Evolutionary conservation across 495 filamentous ascomycete species (phyloP).

Genomic region (Cetradonia linearis): DNA sequence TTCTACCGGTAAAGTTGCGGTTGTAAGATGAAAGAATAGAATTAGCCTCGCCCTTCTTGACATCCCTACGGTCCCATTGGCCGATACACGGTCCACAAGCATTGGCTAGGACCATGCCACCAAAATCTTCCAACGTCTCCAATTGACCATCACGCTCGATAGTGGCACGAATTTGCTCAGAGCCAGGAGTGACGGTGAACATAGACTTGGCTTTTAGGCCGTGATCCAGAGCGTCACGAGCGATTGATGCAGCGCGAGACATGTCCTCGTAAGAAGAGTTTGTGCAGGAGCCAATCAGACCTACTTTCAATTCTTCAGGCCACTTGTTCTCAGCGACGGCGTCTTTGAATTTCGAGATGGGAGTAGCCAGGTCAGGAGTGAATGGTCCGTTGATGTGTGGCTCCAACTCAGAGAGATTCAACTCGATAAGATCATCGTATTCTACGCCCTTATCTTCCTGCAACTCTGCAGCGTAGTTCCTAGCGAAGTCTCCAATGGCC

Average conservation of each 20-base stretch:
- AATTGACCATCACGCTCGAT: constrained; percentile 94
- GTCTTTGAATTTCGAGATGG: constrained; percentile 93
- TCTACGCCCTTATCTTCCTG: constrained; percentile 85
- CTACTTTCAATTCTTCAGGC: constrained; percentile 96
- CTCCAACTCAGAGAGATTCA: constrained; percentile 90
- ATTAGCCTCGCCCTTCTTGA: constrained; percentile 95
- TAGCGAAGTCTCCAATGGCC: constrained; percentile 82
- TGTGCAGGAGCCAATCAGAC: constrained; percentile 95
- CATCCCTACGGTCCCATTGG: constrained; percentile 91
- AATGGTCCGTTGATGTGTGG: constrained; percentile 98
- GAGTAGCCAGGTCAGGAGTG: constrained; percentile 97
- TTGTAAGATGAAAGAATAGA: constrained; percentile 95
- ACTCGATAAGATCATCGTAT: constrained; percentile 93
- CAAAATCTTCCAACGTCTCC: constrained; percentile 93
- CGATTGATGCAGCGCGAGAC: constrained; percentile 90
- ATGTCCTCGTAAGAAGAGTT: constrained; percentile 99
- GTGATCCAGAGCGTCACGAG: constrained; percentile 85
- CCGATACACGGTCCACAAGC: constrained; percentile 77
- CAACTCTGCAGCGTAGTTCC: constrained; percentile 75
- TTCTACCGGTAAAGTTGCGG: constrained; percentile 99
- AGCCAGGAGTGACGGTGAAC: constrained; percentile 93
- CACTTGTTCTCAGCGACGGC: constrained; percentile 89
- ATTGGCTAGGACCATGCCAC: constrained; percentile 91
- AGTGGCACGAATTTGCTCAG: constrained; percentile 94
- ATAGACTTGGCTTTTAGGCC: constrained; percentile 87